Percentiles rank a stretch among this genome's conserved stretches.
Conservation (phyloP, 106 monocot genomes). For the Apostasia ramifera region DNA sequence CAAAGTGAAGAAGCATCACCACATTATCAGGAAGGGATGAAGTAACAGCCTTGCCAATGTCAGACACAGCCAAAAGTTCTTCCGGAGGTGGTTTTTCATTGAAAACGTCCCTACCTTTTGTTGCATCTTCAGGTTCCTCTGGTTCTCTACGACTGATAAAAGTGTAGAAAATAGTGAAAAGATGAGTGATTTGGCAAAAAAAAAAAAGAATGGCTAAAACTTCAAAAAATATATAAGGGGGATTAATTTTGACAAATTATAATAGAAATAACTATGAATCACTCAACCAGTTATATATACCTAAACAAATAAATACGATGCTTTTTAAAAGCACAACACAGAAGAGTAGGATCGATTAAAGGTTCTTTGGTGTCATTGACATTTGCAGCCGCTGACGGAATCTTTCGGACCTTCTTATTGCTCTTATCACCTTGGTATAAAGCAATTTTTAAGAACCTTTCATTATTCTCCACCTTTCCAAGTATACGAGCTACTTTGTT, state of each 20-base stretch:
- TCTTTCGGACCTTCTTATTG: constrained; percentile 72
- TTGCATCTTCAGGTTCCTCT: constrained; percentile 97
- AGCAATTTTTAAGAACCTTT: constrained; percentile 83
- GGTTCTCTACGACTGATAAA: constrained; percentile 69
- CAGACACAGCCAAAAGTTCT: constrained; percentile 91
- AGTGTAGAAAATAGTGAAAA: constrained; percentile 2
- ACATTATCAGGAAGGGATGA: constrained; percentile 89
- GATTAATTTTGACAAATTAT: not conserved
- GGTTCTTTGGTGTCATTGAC: constrained; percentile 93
- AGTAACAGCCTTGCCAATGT: constrained; percentile 73
- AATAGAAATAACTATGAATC: not conserved
- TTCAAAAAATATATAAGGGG: not conserved
- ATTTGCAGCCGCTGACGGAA: constrained; percentile 66
- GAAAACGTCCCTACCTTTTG: constrained; percentile 93
- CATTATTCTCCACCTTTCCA: constrained; percentile 97
- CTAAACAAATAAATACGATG: constrained; percentile 94
- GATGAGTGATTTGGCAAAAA: not conserved
- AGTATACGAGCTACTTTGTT: constrained; percentile 94
- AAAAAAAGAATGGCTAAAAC: not conserved
- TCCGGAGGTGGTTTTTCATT: constrained; percentile 98
- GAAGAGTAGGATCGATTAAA: constrained; percentile 80
- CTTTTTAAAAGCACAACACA: constrained; percentile 98
- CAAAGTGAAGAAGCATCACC: constrained; percentile 28
- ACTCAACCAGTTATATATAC: constrained; percentile 20
- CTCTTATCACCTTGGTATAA: constrained; percentile 84